These are phyloP conservation scores for Cetradonia linearis DNA, from an alignment of 495 filamentous ascomycete species.

Conservation along the genomic window DNA sequence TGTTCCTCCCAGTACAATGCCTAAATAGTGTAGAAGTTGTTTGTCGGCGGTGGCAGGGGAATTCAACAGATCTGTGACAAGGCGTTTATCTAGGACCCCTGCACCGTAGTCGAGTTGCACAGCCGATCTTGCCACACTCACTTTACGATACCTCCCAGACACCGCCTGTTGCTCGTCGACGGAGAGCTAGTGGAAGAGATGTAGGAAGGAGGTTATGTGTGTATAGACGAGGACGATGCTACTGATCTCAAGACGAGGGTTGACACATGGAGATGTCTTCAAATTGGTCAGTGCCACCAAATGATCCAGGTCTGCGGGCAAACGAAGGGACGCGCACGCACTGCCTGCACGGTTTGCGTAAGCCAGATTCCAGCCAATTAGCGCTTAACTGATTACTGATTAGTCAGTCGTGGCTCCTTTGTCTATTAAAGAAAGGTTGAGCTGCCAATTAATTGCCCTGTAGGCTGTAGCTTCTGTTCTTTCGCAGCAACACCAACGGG, in stretches of 20 bases:
- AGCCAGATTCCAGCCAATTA: not conserved
- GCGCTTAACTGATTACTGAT: not conserved
- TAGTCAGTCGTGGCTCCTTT: conserved; percentile 5
- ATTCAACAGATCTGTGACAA: conserved; percentile 2
- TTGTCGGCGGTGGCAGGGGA: conserved; percentile 2
- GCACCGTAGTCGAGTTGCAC: conserved; percentile 15
- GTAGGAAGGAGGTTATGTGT: not conserved
- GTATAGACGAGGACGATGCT: not conserved
- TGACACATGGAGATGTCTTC: not conserved
- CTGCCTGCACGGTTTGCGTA: conserved; percentile 1
- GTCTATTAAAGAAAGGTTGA: not conserved
- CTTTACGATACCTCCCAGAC: not conserved
- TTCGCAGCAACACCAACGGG: not conserved
- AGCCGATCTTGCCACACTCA: conserved; percentile 13
- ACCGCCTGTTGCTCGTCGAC: not conserved
- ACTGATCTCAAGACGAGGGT: not conserved
- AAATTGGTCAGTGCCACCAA: conserved; percentile 4
- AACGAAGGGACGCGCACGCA: conserved; percentile 5
- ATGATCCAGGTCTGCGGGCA: not conserved
- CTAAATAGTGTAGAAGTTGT: not conserved
- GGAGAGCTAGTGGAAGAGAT: not conserved
- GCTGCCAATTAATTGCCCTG: not conserved
- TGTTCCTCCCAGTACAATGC: not conserved
- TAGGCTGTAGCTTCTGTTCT: not conserved
- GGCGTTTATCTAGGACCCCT: not conserved